Evolutionary conservation across 305 asterid genomes (phyloP), one percentile per base, ranked within the genome.

Genomic region (Salvia sclarea): DNA sequence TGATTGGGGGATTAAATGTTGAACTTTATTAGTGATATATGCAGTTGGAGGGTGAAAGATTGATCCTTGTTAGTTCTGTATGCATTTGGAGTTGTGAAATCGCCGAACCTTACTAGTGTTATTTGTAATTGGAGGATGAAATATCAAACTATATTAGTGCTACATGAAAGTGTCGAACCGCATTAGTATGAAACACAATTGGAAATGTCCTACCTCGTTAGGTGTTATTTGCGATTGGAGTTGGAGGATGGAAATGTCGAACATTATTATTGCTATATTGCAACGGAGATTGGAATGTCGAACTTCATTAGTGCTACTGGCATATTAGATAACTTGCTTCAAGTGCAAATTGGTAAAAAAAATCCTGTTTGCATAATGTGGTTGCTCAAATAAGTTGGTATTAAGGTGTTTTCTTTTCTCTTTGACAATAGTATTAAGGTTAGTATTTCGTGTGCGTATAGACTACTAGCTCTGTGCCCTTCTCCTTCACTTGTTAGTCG

Each of bases 381-480:
- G 16, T n/a, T 21, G 8, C 24, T n/a, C 55, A 57, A 49, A 49
- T 24, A 48, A 11, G 20, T 52, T 18, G 17, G 6, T 3, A 9
- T 33, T 9, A 1, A 11, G 11, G 33, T 35, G 18, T 10, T 33
- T 3, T 57, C 7, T 37, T 59, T 20, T 21, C n/a, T n/a, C n/a
- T n/a, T 21, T 37, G 17, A 17, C 0, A 18, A 1, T 28, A 20
- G n/a, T 8, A 3, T 28, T 59, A 24, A 45, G 20, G 25, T 60
- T 22, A 18, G n/a, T n/a, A n/a, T n/a, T n/a, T n/a, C n/a, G n/a
- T 57, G 55, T 57, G 54, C 47, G 8, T 24, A 25, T n/a, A 35
- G 37, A 50, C 56, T 50, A 47, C 24, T 38, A 14, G n/a, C 8
- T 13, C 6, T 33, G n/a, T 62, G 55, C 53, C 66, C 66, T 17